A percentile compares a stretch with the other conserved stretches of the same genome.
phyloP scores from a whole-genome alignment of 2,329 filamentous ascomycete species.

The Chrysoporthe cubensis region DNA sequence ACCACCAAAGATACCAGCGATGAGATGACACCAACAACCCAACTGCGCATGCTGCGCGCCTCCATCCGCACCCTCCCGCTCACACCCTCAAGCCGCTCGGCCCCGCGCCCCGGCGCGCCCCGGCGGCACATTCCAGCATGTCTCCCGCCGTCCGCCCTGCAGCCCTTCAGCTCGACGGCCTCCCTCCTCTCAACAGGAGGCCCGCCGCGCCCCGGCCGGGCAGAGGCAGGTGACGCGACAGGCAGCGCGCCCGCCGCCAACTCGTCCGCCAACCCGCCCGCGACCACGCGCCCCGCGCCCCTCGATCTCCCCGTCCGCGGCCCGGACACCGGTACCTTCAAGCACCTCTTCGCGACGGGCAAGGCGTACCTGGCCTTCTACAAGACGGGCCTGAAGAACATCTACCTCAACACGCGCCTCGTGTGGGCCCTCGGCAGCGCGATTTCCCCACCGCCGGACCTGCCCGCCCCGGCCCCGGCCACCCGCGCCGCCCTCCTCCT shows the following conservation, averaged over 20 bases:
- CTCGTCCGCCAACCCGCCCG: conserved; percentile 64
- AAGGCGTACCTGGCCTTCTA: conserved; percentile 85
- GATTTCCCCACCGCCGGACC: too few species aligned
- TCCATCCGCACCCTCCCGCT: neutral
- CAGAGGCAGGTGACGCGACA: neutral
- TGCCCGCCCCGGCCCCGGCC: conserved; percentile 40
- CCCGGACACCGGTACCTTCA: conserved; percentile 47
- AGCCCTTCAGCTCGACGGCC: conserved; percentile 12
- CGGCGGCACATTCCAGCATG: conserved; percentile 4
- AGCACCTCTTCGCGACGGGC: conserved; percentile 65
- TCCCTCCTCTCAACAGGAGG: neutral
- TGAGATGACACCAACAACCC: conserved; percentile 32
- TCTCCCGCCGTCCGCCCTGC: neutral
- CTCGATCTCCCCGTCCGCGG: conserved; percentile 65
- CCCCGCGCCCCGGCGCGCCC: neutral
- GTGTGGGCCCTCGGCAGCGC: conserved; percentile 48
- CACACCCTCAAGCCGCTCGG: neutral
- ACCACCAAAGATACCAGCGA: conserved; percentile 5
- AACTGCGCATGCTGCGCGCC: conserved; percentile 31
- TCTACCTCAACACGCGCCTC: conserved; percentile 68
- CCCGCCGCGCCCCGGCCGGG: neutral
- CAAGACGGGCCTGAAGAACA: conserved; percentile 78
- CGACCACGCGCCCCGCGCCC: conserved; percentile 71
- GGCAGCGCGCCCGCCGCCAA: neutral
- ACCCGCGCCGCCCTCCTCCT: conserved; percentile 75